Evolutionary conservation across 768 basidiomycete species (phyloP).

Genomic region (Podaxis sp.): DNA sequence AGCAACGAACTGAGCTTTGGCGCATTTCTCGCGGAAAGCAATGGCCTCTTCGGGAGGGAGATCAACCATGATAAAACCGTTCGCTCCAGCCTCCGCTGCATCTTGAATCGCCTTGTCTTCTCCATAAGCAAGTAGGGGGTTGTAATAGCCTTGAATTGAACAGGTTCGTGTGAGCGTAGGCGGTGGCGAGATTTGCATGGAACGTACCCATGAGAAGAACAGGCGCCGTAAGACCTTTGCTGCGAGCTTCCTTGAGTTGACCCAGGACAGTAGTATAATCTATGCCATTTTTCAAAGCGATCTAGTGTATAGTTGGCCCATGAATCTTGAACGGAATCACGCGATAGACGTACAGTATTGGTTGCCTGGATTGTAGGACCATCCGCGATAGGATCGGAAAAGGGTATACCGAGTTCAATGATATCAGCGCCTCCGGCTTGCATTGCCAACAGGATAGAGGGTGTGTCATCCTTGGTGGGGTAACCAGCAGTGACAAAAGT

Average conservation of each 20-base stretch:
- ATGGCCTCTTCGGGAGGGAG: constrained; percentile 97
- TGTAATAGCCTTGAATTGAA: constrained; percentile 81
- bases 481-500: constrained; percentile 96
- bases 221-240: constrained; percentile 79
- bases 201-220: constrained; percentile 89
- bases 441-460: constrained; percentile 87
- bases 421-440: constrained; percentile 92
- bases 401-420: constrained; percentile 94
- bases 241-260: constrained; percentile 75
- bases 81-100: constrained; percentile 87
- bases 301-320: constrained; percentile 41
- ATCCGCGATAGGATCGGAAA: constrained; percentile 96
- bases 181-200: not conserved
- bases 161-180: constrained; percentile 8
- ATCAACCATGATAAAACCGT: constrained; percentile 97
- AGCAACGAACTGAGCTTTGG: constrained; percentile 67
- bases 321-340: not conserved
- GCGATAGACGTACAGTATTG: constrained; percentile 71
- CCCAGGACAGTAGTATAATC: constrained; percentile 76
- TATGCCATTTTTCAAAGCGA: constrained; percentile 80
- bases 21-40: constrained; percentile 86
- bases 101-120: constrained; percentile 94
- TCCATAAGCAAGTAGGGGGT: constrained; percentile 92
- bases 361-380: constrained; percentile 91
- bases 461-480: constrained; percentile 76